These are phyloP conservation scores for Poa pratensis DNA, from an alignment of 176 grass and related monocot genomes.

Conservation along the genomic window DNA sequence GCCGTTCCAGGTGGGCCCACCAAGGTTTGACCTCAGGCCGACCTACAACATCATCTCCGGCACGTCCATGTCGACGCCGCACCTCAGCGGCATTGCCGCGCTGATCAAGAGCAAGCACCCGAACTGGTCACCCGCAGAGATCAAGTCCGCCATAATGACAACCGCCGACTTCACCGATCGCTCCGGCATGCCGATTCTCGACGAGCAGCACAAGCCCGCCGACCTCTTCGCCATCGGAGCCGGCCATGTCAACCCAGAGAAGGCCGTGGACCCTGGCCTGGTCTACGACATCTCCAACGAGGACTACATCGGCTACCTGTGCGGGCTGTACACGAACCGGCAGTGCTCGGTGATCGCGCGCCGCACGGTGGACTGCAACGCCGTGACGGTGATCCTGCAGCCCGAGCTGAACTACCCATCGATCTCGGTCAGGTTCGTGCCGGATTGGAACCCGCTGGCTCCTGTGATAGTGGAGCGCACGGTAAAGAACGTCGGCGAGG, in stretches of 20 bases:
- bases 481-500: conserved; percentile 11
- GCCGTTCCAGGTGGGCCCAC: not conserved
- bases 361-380: conserved; percentile 21
- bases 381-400: conserved; percentile 1
- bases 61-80: conserved; percentile 77
- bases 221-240: conserved; percentile 49
- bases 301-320: conserved; percentile 57
- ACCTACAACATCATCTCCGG: conserved; percentile 47
- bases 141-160: conserved; percentile 80
- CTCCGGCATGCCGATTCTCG: conserved; percentile 25
- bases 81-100: conserved; percentile 60
- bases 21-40: not conserved
- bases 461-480: conserved; percentile 15
- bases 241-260: conserved; percentile 58
- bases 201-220: conserved; percentile 42
- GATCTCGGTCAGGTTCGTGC: conserved; percentile 28
- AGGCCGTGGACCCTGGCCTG: conserved; percentile 48
- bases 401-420: conserved; percentile 56
- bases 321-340: conserved; percentile 38
- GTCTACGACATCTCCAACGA: conserved; percentile 28
- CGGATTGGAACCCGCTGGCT: not conserved
- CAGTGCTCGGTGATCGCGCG: conserved; percentile 48
- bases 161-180: conserved; percentile 47
- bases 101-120: conserved; percentile 57
- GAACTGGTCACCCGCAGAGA: conserved; percentile 51